phyloP scores from a whole-genome alignment of 176 grass and related monocot species.

The Zea luxurians region DNA sequence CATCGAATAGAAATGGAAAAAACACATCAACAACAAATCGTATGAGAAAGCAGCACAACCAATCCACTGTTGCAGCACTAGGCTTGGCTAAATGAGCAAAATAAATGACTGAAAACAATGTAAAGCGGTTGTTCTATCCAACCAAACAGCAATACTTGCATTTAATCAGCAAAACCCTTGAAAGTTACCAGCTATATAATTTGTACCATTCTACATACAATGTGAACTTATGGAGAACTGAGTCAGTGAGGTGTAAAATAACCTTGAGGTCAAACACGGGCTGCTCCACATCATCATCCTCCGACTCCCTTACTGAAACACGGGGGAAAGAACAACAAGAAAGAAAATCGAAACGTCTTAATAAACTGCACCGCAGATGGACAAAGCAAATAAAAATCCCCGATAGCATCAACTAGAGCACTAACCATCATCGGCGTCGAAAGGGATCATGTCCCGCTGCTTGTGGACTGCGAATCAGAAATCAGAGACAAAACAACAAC shows the following conservation, averaged over 20 bases:
- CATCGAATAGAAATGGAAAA: neutral
- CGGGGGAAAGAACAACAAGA: neutral
- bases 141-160: neutral
- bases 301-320: slow-evolving; percentile 44
- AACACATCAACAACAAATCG: neutral
- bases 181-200: neutral
- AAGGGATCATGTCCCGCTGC: slow-evolving; percentile 74
- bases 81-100: neutral
- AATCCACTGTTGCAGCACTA: neutral
- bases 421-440: slow-evolving; percentile 54
- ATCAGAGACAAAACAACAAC: slow-evolving; percentile 1
- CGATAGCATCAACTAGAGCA: neutral
- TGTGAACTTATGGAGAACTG: neutral
- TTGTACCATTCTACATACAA: neutral
- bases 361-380: neutral
- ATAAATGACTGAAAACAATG: neutral
- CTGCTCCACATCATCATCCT: slow-evolving; percentile 66
- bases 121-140: neutral
- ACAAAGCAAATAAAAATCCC: neutral
- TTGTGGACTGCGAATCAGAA: slow-evolving; percentile 64
- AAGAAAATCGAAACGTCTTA: neutral
- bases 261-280: slow-evolving; percentile 74
- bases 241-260: neutral
- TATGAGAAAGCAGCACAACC: neutral
- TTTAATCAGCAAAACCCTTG: neutral